Conservation (phyloP, 1,139 yeast species). For the Waltiozyma solani region DNA sequence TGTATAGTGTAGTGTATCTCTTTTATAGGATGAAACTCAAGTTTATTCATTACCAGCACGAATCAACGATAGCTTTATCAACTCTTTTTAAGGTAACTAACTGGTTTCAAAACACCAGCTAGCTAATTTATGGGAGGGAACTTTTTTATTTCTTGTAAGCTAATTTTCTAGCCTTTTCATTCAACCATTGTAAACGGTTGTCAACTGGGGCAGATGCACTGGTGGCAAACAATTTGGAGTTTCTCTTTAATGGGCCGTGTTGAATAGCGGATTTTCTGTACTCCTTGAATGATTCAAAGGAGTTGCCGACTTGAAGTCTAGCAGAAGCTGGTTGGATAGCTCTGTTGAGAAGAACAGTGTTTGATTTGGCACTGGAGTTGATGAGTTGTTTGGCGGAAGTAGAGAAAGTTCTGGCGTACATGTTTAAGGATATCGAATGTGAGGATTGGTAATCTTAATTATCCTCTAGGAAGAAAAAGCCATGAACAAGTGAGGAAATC, state of each 20-base stretch:
- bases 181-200: background rate
- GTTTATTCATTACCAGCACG: too few relatives aligned
- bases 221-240: background rate
- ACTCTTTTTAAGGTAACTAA: too few relatives aligned
- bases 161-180: background rate
- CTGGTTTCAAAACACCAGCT: too few relatives aligned
- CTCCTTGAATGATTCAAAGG: slow-evolving; percentile 18
- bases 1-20: too few relatives aligned
- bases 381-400: background rate
- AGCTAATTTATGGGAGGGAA: too few relatives aligned
- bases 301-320: slow-evolving; percentile 11
- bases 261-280: slow-evolving; percentile 19
- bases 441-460: too few relatives aligned
- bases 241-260: slow-evolving; percentile 19
- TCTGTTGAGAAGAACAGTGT: background rate
- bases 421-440: background rate
- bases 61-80: too few relatives aligned
- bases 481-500: too few relatives aligned
- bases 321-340: background rate
- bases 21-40: too few relatives aligned
- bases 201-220: background rate
- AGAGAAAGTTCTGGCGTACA: slow-evolving; percentile 1
- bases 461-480: too few relatives aligned
- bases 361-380: background rate
- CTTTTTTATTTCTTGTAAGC: too few relatives aligned